These are phyloP conservation scores for Candolleomyces eurysporus DNA, from an alignment of 768 basidiomycete genomes.

Conservation along the genomic window DNA sequence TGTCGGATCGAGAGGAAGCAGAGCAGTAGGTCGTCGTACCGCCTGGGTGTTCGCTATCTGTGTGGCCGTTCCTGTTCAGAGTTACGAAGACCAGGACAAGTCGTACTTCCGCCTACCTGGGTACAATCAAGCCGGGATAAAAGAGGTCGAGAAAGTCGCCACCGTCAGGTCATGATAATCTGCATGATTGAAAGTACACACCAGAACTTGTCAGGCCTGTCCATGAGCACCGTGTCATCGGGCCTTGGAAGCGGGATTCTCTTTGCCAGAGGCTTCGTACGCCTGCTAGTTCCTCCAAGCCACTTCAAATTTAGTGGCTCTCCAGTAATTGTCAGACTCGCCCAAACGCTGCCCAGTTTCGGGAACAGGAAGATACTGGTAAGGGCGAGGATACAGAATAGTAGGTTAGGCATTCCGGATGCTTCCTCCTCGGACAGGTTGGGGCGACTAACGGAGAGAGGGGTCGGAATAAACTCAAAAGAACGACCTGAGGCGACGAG, in stretches of 20 bases:
- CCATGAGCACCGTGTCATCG: constrained; percentile 52
- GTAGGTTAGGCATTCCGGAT: too few species aligned
- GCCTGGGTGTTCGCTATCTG: constrained; percentile 53
- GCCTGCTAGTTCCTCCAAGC: too few species aligned
- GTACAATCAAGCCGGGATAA: constrained; percentile 42
- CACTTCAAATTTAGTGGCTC: too few species aligned
- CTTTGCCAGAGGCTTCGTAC: too few species aligned
- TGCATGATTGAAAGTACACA: constrained; percentile 20
- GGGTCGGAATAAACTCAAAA: too few species aligned
- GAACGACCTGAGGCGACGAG: too few species aligned
- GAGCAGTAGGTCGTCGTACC: constrained; percentile 58
- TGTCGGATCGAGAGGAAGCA: constrained; percentile 34
- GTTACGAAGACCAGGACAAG: not conserved
- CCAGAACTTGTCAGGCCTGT: constrained; percentile 44
- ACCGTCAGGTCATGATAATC: not conserved
- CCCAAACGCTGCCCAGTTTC: too few species aligned
- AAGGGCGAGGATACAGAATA: too few species aligned
- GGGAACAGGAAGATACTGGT: too few species aligned
- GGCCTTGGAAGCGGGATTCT: not conserved
- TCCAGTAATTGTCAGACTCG: too few species aligned
- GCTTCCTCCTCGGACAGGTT: too few species aligned
- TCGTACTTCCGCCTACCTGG: constrained; percentile 24
- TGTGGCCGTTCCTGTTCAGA: constrained; percentile 38
- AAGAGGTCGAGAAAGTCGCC: not conserved
- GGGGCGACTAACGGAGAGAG: too few species aligned